These are phyloP conservation scores for Diplocarpon rosae DNA, from an alignment of 2,329 filamentous ascomycete species.

Conservation along the genomic window DNA sequence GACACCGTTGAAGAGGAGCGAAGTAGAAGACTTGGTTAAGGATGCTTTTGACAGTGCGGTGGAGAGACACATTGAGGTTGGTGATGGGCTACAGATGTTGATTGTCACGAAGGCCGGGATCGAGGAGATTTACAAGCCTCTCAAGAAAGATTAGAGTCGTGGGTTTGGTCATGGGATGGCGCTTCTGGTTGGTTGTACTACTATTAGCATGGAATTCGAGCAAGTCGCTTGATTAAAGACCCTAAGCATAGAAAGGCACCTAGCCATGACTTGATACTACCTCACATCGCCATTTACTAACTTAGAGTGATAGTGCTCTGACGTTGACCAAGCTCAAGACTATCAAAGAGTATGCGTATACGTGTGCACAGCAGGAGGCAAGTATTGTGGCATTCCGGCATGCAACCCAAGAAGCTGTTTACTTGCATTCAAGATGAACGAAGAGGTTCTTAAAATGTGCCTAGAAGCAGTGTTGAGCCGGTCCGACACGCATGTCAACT, in stretches of 20 bases:
- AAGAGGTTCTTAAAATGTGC: too few species aligned
- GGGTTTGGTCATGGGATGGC: constrained; percentile 3
- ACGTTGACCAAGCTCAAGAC: background rate
- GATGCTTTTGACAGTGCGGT: constrained; percentile 98
- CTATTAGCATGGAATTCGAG: constrained; percentile 13
- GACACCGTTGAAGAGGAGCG: constrained; percentile 56
- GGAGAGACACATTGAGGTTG: constrained; percentile 98
- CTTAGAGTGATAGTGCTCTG: background rate
- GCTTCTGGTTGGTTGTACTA: constrained; percentile 12
- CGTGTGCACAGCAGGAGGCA: background rate
- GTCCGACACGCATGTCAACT: too few species aligned
- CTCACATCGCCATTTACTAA: too few species aligned
- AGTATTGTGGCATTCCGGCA: too few species aligned
- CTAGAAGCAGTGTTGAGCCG: too few species aligned
- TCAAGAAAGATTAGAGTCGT: constrained; percentile 76
- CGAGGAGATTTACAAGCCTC: constrained; percentile 67
- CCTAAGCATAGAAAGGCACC: background rate
- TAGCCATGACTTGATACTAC: too few species aligned
- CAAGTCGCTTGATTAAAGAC: constrained; percentile 1
- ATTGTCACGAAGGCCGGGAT: constrained; percentile 82
- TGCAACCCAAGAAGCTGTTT: too few species aligned
- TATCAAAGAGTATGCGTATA: background rate
- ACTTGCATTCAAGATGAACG: too few species aligned
- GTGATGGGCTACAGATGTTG: constrained; percentile 91
- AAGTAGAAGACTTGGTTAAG: constrained; percentile 80